Conservation (phyloP, 2,329 filamentous ascomycete genomes). For the Xylaria sp. region DNA sequence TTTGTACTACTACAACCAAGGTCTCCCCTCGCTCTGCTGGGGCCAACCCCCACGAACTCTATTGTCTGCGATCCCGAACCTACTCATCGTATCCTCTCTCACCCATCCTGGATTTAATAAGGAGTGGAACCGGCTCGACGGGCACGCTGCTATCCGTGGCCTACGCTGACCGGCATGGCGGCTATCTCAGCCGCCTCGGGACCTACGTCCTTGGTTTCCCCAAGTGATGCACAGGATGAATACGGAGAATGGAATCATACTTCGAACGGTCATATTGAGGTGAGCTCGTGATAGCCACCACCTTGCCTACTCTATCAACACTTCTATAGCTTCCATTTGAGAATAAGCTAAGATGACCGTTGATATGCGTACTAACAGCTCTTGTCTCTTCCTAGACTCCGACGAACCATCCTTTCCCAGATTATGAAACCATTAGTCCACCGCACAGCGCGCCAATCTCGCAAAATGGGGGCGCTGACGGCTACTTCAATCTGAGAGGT, state of each 20-base stretch:
- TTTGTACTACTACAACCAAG: slow-evolving; percentile 6
- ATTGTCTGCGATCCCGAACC: slow-evolving; percentile 1
- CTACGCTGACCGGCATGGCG: slow-evolving; percentile 57
- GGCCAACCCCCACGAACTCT: slow-evolving; percentile 2
- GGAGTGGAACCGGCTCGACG: slow-evolving; percentile 29
- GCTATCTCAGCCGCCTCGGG: slow-evolving; percentile 63
- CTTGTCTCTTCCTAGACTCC: slow-evolving; percentile 37
- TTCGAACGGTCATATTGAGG: slow-evolving; percentile 45
- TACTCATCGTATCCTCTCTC: not conserved
- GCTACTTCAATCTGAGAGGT: slow-evolving; percentile 46
- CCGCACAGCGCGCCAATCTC: slow-evolving; percentile 31
- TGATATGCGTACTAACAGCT: slow-evolving; percentile 21
- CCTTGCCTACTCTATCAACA: not conserved
- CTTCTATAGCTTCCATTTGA: not conserved
- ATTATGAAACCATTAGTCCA: slow-evolving; percentile 43
- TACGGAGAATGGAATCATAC: slow-evolving; percentile 56
- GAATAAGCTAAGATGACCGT: not conserved
- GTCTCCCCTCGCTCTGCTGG: slow-evolving; percentile 3
- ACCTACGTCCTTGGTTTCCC: slow-evolving; percentile 60
- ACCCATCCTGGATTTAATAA: slow-evolving; percentile 36
- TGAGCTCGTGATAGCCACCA: slow-evolving; percentile 37
- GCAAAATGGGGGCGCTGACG: slow-evolving; percentile 44
- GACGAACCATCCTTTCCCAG: slow-evolving; percentile 44
- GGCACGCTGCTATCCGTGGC: slow-evolving; percentile 40
- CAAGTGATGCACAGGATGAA: slow-evolving; percentile 62